A percentile compares a stretch with the other conserved stretches of the same genome.
These are phyloP conservation scores for Tetrahymena thermophila DNA, from an alignment of 73 alveolate genomes.

Conservation along the genomic window DNA sequence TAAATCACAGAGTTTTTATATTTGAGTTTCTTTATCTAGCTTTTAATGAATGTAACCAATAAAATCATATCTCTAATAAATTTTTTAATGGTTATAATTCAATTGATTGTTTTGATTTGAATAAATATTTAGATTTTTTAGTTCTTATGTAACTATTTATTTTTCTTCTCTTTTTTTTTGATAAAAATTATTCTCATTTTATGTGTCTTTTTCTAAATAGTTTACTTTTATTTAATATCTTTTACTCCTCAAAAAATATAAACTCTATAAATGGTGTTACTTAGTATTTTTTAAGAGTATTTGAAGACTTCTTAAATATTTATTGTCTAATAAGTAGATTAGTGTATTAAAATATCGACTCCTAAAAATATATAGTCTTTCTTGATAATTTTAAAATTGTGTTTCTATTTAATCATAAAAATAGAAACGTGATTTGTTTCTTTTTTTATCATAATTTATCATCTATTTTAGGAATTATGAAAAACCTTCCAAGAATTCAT, in stretches of 20 bases:
- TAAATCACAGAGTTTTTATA: neutral
- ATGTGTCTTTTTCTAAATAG: no score
- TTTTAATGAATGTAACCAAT: neutral
- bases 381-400: neutral
- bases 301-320: neutral
- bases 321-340: no score
- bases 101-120: no score
- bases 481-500: neutral
- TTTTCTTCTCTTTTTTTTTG: neutral
- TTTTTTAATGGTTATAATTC: no score
- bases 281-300: neutral
- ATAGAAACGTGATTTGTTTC: no score
- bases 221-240: no score
- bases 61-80: neutral
- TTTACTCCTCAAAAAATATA: neutral
- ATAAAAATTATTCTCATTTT: neutral
- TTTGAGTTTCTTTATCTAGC: neutral
- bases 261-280: neutral
- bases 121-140: no score
- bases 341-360: neutral
- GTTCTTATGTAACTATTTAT: no score
- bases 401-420: neutral
- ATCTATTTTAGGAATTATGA: neutral
- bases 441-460: neutral
- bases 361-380: no score